Evolutionary conservation across 2,329 filamentous ascomycete species (phyloP), one percentile per base, ranked within the genome.

Genomic region (Aspergillus glaucus): DNA sequence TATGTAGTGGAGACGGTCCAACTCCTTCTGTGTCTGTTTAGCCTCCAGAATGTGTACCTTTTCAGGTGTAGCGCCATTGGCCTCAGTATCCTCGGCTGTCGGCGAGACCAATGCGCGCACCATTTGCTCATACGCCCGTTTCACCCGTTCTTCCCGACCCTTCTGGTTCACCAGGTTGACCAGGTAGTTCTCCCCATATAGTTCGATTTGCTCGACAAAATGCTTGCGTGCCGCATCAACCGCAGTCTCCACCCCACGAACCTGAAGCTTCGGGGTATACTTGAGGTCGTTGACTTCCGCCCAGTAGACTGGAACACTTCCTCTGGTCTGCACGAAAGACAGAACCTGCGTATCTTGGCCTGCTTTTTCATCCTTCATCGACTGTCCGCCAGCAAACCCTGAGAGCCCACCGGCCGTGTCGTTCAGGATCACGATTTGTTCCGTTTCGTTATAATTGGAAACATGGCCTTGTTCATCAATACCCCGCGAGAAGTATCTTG

Each of bases 371-470:
- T 87, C 90, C 61, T 87, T 81, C 75, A 87, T 86, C 17, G 86
- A 83, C 50, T 80, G 78, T 58, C 85, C 86, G 46, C 88, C 87
- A 44, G 86, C 86, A 68, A 88, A 95, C 6, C 90, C 91, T 37
- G 87, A 84, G 40, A 93, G 72, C 1, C 86, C 86, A 49, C 82
- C 82, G 3, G 79, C 78, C 43, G 80, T 78, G 69, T 97, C 93
- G 61, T 97, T 97, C 58, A 97, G 71, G 34, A 98, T 82, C 52
- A 95, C 79, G 30, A 93, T 78, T 66, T 98, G 93, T 66, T 98
- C 93, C 0, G 93, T 97, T 76, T 98, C 93, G 65, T 98, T 98
- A 78, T 92, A 98, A 68, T 98, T 98, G 56, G 93, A 89, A n/a
- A 93, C 93, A 66, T 97, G 84, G 21, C 93, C 93, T 53, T 93